Conservation (phyloP, 2,329 filamentous ascomycete genomes). For the Alternaria sp. region DNA sequence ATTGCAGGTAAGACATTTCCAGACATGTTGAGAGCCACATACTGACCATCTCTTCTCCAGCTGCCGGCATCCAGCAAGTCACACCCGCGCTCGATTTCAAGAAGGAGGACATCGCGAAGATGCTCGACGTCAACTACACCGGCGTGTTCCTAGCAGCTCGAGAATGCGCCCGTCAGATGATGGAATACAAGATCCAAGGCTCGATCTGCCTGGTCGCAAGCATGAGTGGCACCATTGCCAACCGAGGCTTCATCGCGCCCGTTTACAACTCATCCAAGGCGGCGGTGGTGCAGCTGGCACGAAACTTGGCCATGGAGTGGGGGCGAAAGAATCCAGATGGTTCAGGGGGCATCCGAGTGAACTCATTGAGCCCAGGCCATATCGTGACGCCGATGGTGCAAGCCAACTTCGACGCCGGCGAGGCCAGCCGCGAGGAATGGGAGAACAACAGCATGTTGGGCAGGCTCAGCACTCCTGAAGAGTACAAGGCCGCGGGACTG, state of each 20-base stretch:
- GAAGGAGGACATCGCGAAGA: slow-evolving; percentile 61
- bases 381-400: slow-evolving; percentile 75
- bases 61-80: slow-evolving; percentile 79
- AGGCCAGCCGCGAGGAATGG: slow-evolving; percentile 71
- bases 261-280: slow-evolving; percentile 80
- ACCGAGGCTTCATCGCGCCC: slow-evolving; percentile 65
- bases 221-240: slow-evolving; percentile 67
- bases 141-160: slow-evolving; percentile 67
- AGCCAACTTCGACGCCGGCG: slow-evolving; percentile 72
- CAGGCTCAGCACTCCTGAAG: slow-evolving; percentile 40
- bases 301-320: slow-evolving; percentile 76
- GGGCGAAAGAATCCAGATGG: slow-evolving; percentile 51
- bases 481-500: slow-evolving; percentile 43
- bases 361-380: slow-evolving; percentile 79
- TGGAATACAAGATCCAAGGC: slow-evolving; percentile 61
- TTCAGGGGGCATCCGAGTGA: slow-evolving; percentile 73
- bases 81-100: slow-evolving; percentile 78
- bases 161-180: slow-evolving; percentile 66
- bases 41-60: slow-evolving; percentile 34
- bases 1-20: slow-evolving; percentile 56
- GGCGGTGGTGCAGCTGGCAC: slow-evolving; percentile 71
- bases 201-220: slow-evolving; percentile 67
- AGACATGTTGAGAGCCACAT: too few species aligned
- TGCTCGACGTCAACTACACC: slow-evolving; percentile 66
- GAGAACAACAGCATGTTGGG: slow-evolving; percentile 82